Evolutionary conservation across 768 basidiomycete genomes (phyloP).

Genomic region (Dendrothele bispora): DNA sequence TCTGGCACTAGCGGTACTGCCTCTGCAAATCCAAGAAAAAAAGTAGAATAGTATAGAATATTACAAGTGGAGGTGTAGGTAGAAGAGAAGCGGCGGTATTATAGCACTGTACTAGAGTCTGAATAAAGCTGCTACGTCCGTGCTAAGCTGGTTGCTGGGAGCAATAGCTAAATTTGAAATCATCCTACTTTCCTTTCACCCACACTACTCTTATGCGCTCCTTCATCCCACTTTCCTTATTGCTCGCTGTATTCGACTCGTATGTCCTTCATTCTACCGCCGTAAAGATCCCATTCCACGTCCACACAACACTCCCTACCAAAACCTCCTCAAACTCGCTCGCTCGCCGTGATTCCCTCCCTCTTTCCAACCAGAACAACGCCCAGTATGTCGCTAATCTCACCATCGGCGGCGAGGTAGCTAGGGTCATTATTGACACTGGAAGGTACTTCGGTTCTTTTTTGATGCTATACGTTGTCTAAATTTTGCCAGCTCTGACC

Average conservation of each 20-base stretch:
- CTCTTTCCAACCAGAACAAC: conserved; percentile 67
- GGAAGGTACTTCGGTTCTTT: conserved; percentile 55
- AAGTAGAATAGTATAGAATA: too few relatives aligned
- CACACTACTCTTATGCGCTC: too few relatives aligned
- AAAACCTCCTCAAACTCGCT: conserved; percentile 17
- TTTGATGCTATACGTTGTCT: neutral
- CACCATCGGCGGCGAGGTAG: conserved; percentile 56
- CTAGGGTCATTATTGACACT: conserved; percentile 71
- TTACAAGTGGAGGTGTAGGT: too few relatives aligned
- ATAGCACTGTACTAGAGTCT: too few relatives aligned
- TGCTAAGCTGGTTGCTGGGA: too few relatives aligned
- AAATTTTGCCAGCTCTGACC: conserved; percentile 73
- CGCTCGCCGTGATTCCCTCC: conserved; percentile 35
- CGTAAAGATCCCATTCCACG: conserved; percentile 38
- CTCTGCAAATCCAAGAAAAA: too few relatives aligned
- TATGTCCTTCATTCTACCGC: conserved; percentile 31
- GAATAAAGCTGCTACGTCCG: too few relatives aligned
- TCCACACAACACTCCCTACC: conserved; percentile 25
- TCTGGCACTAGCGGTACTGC: too few relatives aligned
- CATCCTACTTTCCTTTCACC: too few relatives aligned
- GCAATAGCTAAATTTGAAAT: too few relatives aligned
- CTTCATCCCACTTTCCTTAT: conserved; percentile 43
- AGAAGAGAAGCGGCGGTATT: too few relatives aligned
- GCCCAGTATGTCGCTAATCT: conserved; percentile 73
- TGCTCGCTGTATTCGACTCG: conserved; percentile 36